These are phyloP conservation scores for Xylariomycetidae sp. DNA, from an alignment of 2,329 filamentous ascomycete species.

Conservation along the genomic window DNA sequence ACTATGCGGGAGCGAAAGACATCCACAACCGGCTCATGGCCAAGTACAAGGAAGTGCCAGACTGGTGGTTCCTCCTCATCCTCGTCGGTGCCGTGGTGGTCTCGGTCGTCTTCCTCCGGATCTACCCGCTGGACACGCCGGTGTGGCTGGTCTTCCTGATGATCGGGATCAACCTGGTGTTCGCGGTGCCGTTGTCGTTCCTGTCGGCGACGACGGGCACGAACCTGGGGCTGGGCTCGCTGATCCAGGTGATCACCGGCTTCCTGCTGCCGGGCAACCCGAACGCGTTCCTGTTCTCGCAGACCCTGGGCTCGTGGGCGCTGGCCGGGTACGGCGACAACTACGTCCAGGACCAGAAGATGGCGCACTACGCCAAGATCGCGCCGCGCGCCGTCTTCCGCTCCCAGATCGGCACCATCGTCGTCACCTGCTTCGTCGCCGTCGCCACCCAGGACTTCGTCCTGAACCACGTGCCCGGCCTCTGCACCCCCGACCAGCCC, in stretches of 20 bases:
- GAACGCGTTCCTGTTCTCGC: constrained; percentile 32
- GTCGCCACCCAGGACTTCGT: constrained; percentile 37
- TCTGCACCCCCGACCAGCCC: constrained; percentile 25
- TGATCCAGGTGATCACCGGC: constrained; percentile 38
- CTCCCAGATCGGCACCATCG: constrained; percentile 37
- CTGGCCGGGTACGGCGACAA: constrained; percentile 29
- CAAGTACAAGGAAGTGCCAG: constrained; percentile 39
- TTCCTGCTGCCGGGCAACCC: constrained; percentile 31
- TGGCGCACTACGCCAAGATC: constrained; percentile 37
- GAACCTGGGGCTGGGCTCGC: constrained; percentile 34
- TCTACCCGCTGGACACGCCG: constrained; percentile 27
- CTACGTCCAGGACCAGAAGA: constrained; percentile 35
- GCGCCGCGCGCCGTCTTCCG: constrained; percentile 34
- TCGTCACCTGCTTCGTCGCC: constrained; percentile 33
- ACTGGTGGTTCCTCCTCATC: constrained; percentile 43
- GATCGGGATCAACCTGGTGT: constrained; percentile 33
- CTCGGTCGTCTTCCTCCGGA: constrained; percentile 26
- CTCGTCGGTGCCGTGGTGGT: constrained; percentile 28
- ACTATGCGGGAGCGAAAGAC: constrained; percentile 37
- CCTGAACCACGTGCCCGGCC: constrained; percentile 24
- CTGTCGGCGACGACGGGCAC: constrained; percentile 39
- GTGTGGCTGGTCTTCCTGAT: constrained; percentile 27
- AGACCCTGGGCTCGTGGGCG: constrained; percentile 34
- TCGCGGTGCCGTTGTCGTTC: constrained; percentile 37
- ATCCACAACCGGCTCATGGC: constrained; percentile 37